Evolutionary conservation across 2,329 filamentous ascomycete genomes (phyloP), one percentile per base, ranked within the genome.

Genomic region (Nemania diffusa): DNA sequence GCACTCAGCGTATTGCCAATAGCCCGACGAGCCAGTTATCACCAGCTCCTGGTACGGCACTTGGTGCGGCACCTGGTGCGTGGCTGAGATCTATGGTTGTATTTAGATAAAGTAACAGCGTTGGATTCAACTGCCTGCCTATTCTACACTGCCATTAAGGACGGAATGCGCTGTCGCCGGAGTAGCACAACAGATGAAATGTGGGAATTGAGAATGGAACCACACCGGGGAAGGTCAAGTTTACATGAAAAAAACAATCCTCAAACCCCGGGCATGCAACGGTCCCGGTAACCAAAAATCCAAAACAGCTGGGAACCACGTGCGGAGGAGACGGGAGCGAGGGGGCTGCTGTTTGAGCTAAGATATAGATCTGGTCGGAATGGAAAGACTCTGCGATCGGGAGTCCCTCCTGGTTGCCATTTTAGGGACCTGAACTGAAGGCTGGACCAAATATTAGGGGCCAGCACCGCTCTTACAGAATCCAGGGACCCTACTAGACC

Each of bases 331-430:
- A 55, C 44, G 62, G 65, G 53, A 48, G 44, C 40, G 24, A 60
- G 63, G 51, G 44, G 42, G 24, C 22, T 55, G 55, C 51, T 62
- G 62, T 59, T 46, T 34, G 62, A 69, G 65, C 68, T 72, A 71
- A 62, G 65, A 27, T 53, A 65, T 5, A 56, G 58, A 56, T 60
- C 22, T 51, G 26, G 57, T 48, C 48, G 17, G 56, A 57, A 32
- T 52, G 73, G 74, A 74, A 75, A 51, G 69, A 75, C 71, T 75
- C 67, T 75, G 74, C 74, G 74, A 75, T 75, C 74, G 67, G 58
- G 46, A 32, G 17, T 59, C 57, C 50, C 40, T 56, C 29, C 29
- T 51, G 26, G 24, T 37, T 52, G 9, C 42, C 24, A 15, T 48
- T 44, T 55, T 40, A n/a, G 34, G 42, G 40, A 15, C 27, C 29